Conservation (phyloP, 371 early-diverging fungal species). For the Syncephalastrum monosporum region DNA sequence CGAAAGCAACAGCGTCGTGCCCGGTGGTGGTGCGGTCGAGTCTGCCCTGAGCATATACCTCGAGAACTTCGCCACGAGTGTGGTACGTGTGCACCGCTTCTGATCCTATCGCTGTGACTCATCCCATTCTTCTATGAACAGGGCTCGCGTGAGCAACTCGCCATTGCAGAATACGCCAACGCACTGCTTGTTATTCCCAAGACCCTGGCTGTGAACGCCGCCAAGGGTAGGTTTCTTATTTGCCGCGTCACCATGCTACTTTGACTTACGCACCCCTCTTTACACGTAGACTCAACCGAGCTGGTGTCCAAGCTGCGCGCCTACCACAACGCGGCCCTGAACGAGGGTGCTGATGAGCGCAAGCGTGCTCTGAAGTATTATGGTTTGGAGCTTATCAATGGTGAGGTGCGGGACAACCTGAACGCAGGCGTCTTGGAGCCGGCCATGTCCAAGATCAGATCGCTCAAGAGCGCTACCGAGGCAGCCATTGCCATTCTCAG, state of each 20-base stretch:
- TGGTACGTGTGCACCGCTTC: slow-evolving; percentile 46
- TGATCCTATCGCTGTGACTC: background rate
- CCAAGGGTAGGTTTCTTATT: slow-evolving; percentile 59
- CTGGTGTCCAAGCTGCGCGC: slow-evolving; percentile 95
- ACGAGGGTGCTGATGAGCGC: slow-evolving; percentile 61
- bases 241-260: background rate
- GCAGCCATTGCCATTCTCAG: slow-evolving; percentile 99
- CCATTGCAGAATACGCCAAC: slow-evolving; percentile 98
- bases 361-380: slow-evolving; percentile 82
- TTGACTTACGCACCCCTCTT: background rate
- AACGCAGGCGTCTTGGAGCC: slow-evolving; percentile 99
- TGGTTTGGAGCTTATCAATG: slow-evolving; percentile 96
- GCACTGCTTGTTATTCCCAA: slow-evolving; percentile 98
- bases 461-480: slow-evolving; percentile 99
- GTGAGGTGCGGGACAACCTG: slow-evolving; percentile 94
- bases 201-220: slow-evolving; percentile 98
- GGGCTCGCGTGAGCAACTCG: slow-evolving; percentile 91
- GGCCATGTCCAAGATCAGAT: slow-evolving; percentile 98
- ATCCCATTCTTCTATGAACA: slow-evolving; percentile 7
- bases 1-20: slow-evolving; percentile 97
- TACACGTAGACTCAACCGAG: slow-evolving; percentile 80
- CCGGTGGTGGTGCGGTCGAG: slow-evolving; percentile 99
- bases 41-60: slow-evolving; percentile 96
- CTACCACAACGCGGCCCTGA: slow-evolving; percentile 88
- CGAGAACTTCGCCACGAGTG: slow-evolving; percentile 95